phyloP scores from a whole-genome alignment of 2,329 filamentous ascomycete genomes.

The Nemania serpens region DNA sequence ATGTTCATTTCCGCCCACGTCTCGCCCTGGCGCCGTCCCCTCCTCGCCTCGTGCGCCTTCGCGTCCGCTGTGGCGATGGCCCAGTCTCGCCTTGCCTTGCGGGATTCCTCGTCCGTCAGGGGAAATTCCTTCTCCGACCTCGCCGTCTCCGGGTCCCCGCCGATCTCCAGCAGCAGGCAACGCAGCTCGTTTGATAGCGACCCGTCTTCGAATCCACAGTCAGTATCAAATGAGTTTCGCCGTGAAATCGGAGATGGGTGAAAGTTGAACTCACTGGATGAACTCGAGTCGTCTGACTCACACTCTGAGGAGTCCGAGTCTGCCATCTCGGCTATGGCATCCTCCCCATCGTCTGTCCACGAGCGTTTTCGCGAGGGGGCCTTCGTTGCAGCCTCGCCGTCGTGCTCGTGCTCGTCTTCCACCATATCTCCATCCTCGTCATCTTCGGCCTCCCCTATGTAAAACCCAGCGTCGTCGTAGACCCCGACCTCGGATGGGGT shows the following conservation, averaged over 20 bases:
- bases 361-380: neutral
- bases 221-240: too few relatives aligned
- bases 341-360: neutral
- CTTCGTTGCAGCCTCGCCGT: neutral
- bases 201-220: too few relatives aligned
- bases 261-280: too few relatives aligned
- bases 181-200: neutral
- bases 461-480: slow-evolving; percentile 7
- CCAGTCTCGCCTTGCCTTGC: too few relatives aligned
- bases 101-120: too few relatives aligned
- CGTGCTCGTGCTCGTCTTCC: neutral
- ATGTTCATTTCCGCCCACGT: neutral
- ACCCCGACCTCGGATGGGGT: neutral
- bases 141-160: neutral
- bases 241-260: too few relatives aligned
- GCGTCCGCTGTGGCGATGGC: too few relatives aligned
- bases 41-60: rapidly evolving
- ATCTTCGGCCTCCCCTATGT: neutral
- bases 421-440: neutral
- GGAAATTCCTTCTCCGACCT: neutral
- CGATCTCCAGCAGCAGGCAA: neutral
- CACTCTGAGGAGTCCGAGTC: too few relatives aligned
- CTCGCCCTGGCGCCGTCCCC: neutral
- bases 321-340: neutral
- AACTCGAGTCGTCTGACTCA: too few relatives aligned